phyloP scores from a whole-genome alignment of 2,329 filamentous ascomycete genomes.

The Aspergillus ochraceoroseus region DNA sequence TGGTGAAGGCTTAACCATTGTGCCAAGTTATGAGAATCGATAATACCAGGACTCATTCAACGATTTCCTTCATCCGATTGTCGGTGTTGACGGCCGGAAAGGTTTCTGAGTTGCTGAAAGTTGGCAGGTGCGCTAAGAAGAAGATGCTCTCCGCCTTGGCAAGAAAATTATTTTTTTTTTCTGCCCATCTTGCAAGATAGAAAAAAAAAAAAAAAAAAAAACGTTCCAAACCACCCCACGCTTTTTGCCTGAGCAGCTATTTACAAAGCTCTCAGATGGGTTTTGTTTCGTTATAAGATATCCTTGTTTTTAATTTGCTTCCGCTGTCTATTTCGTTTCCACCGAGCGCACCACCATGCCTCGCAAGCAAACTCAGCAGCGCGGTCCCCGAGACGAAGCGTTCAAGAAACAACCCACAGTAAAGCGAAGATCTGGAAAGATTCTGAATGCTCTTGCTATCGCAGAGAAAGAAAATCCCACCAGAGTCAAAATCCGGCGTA shows the following conservation, averaged over 20 bases:
- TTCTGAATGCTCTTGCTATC: conserved; percentile 60
- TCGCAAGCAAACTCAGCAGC: conserved; percentile 39
- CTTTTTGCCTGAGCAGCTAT: conserved; percentile 14
- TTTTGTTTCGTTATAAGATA: conserved; percentile 8
- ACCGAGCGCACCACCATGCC: conserved; percentile 35
- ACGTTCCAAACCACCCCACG: conserved; percentile 13
- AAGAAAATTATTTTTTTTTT: conserved; percentile 34
- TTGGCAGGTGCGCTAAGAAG: conserved; percentile 24
- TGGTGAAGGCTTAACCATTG: conserved; percentile 44
- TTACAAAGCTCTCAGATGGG: conserved; percentile 13
- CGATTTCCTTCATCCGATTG: conserved; percentile 2
- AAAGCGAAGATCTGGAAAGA: conserved; percentile 42
- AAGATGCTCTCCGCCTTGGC: conserved; percentile 26
- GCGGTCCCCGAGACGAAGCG: conserved; percentile 37
- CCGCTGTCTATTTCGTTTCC: conserved; percentile 2
- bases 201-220: conserved; percentile 26
- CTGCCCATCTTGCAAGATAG: too few relatives aligned
- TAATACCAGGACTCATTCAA: background rate
- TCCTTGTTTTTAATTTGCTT: conserved; percentile 2
- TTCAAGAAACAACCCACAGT: conserved; percentile 48
- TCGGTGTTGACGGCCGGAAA: conserved; percentile 18
- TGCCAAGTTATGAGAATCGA: conserved; percentile 14
- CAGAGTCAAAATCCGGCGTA: conserved; percentile 50
- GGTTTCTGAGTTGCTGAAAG: conserved; percentile 21
- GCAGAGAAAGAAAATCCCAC: conserved; percentile 56